Evolutionary conservation across 495 filamentous ascomycete genomes (phyloP).

Genomic region (Astrothelium subdiscretum): DNA sequence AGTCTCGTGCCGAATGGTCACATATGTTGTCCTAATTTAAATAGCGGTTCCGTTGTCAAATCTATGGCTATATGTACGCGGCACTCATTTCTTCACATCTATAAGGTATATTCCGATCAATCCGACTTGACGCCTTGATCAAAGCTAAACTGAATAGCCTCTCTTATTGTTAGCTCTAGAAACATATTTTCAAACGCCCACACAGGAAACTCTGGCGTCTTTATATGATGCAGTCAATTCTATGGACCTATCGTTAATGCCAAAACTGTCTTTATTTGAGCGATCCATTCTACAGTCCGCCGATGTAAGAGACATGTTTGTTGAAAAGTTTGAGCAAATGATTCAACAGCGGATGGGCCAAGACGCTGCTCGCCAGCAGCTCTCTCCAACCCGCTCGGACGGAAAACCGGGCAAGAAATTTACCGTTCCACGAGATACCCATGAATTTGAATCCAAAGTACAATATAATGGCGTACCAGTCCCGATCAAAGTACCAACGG

Average conservation of each 20-base stretch:
- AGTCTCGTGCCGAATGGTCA: conserved; percentile 1
- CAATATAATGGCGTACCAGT: conserved; percentile 92
- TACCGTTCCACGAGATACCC: conserved; percentile 76
- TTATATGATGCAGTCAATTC: conserved; percentile 87
- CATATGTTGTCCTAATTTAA: conserved; percentile 9
- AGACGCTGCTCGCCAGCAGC: conserved; percentile 21
- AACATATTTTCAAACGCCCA: conserved; percentile 91
- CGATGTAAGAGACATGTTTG: conserved; percentile 90
- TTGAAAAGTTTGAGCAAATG: conserved; percentile 96
- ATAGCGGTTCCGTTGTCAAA: conserved; percentile 86
- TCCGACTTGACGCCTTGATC: background rate
- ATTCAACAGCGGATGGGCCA: conserved; percentile 53
- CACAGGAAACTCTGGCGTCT: conserved; percentile 75
- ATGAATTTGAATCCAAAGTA: conserved; percentile 91
- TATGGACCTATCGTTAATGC: conserved; percentile 95
- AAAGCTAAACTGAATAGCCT: conserved; percentile 41
- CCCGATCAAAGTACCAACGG: conserved; percentile 88
- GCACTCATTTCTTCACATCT: conserved; percentile 98
- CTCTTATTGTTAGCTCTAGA: conserved; percentile 88
- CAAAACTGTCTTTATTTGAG: conserved; percentile 72
- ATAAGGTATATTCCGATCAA: conserved; percentile 72
- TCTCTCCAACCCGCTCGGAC: conserved; percentile 5
- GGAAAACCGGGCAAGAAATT: conserved; percentile 33
- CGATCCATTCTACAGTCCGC: conserved; percentile 76
- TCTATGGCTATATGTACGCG: conserved; percentile 99